Percentiles rank a stretch among this genome's conserved stretches.
Conservation (phyloP, 140 eudicot genomes). For the Stevia rebaudiana region DNA sequence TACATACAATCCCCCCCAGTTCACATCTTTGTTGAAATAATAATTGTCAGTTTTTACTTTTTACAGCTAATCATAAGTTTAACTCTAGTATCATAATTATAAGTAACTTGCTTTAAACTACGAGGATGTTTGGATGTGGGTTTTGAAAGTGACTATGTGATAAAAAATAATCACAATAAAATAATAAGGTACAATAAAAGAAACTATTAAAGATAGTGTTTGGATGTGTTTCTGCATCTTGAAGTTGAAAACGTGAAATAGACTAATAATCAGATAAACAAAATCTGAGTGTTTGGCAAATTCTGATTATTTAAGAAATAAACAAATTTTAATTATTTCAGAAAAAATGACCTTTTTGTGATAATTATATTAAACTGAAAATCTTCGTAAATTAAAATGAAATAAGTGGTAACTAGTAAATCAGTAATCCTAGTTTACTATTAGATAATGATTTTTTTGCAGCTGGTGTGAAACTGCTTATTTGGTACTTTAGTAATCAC, state of each 20-base stretch:
- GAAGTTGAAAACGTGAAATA: no score
- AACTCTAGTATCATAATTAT: background rate
- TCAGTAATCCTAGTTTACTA: background rate
- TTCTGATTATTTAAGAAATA: background rate
- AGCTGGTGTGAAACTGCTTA: background rate
- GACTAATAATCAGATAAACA: background rate
- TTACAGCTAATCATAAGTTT: background rate
- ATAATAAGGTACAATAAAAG: background rate
- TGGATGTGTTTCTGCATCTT: background rate
- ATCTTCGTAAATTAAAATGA: background rate
- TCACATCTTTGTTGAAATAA: background rate
- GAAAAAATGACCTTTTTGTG: background rate
- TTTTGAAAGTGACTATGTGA: background rate
- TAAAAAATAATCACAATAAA: background rate
- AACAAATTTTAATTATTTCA: no score
- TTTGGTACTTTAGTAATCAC: background rate
- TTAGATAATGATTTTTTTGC: background rate
- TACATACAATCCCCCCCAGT: slow-evolving; percentile 3
- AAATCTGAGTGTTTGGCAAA: background rate
- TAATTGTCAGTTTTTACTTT: background rate
- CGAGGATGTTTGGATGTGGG: background rate
- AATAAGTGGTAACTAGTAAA: background rate
- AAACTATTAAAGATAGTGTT: background rate
- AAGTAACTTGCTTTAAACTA: background rate
- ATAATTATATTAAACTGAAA: background rate